These are phyloP conservation scores for Lablab purpureus DNA, from an alignment of 306 rosid species.

Conservation along the genomic window DNA sequence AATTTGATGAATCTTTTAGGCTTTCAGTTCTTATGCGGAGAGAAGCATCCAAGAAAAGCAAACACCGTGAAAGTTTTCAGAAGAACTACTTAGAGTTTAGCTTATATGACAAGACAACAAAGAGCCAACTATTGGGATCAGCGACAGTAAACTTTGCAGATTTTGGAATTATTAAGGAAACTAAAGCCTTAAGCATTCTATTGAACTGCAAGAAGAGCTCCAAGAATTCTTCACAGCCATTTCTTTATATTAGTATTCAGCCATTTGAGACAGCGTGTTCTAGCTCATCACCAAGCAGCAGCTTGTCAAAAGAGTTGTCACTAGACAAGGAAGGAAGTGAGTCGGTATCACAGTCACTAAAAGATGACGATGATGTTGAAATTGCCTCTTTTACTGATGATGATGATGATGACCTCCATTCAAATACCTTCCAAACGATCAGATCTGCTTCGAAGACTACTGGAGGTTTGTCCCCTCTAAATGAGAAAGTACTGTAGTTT, in stretches of 20 bases:
- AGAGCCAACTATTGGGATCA: constrained; percentile 72
- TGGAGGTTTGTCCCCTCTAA: constrained; percentile 56
- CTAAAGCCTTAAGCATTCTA: constrained; percentile 48
- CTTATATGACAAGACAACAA: constrained; percentile 70
- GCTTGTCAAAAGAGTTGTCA: constrained; percentile 62
- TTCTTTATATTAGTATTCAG: constrained; percentile 69
- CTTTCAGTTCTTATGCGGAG: constrained; percentile 57
- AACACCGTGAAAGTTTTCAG: constrained; percentile 56
- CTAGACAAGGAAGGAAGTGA: constrained; percentile 61
- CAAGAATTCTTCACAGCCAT: constrained; percentile 62
- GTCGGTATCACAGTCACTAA: constrained; percentile 57
- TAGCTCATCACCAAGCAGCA: constrained; percentile 63
- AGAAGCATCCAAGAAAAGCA: constrained; percentile 66
- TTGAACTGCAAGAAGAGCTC: constrained; percentile 72
- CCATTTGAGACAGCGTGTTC: constrained; percentile 61
- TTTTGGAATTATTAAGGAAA: constrained; percentile 63
- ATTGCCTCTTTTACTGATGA: constrained; percentile 82
- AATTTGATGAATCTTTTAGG: constrained; percentile 63
- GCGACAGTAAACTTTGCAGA: constrained; percentile 74
- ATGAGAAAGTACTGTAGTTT: constrained; percentile 49
- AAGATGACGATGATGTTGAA: constrained; percentile 56
- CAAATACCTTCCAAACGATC: constrained; percentile 47
- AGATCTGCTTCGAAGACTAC: constrained; percentile 57
- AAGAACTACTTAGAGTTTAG: constrained; percentile 73
- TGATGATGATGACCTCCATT: constrained; percentile 57